phyloP scores from a whole-genome alignment of 441 rosid species.

The Gossypium davidsonii region DNA sequence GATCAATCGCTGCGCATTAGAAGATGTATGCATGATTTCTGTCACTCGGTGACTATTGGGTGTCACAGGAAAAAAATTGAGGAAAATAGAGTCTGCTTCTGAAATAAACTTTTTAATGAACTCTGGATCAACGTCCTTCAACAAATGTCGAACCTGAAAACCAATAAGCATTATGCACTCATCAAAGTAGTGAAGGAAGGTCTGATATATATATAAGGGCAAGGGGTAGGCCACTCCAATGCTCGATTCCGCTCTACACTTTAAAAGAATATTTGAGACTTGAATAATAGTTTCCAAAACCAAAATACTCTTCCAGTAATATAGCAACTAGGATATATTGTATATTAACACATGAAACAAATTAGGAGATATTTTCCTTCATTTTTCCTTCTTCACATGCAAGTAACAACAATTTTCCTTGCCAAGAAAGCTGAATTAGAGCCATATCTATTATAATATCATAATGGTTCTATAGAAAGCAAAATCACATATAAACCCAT shows the following conservation, averaged over 20 bases:
- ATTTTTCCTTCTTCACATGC: neutral
- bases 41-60: constrained; percentile 88
- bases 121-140: constrained; percentile 54
- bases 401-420: neutral
- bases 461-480: neutral
- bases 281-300: neutral
- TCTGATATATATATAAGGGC: neutral
- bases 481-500: neutral
- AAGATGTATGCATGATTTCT: constrained; percentile 52
- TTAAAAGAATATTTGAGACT: neutral
- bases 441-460: neutral
- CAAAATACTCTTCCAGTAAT: neutral
- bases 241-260: neutral
- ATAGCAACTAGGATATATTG: neutral
- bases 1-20: constrained; percentile 46
- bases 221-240: neutral
- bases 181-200: neutral
- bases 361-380: neutral
- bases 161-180: constrained; percentile 7
- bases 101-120: constrained; percentile 47
- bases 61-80: constrained; percentile 64
- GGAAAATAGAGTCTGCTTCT: constrained; percentile 34
- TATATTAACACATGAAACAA: neutral
- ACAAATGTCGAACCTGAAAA: constrained; percentile 51
- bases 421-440: neutral